Evolutionary conservation across 2,329 filamentous ascomycete species (phyloP).

Genomic region (Paracamarosporium sp.): DNA sequence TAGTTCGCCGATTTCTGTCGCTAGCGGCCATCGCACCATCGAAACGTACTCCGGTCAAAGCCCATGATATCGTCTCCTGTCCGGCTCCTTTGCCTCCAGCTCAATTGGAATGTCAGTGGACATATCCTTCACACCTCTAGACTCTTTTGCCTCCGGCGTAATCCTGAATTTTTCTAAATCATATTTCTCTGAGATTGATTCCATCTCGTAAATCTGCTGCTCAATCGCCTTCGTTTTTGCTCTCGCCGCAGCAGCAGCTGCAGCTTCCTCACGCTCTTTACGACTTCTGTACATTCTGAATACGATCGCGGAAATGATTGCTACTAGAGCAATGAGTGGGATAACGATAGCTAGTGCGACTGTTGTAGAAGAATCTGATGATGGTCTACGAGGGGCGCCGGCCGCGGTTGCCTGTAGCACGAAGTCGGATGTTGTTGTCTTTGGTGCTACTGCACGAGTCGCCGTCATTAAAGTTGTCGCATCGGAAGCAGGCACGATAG

Average conservation of each 20-base stretch:
- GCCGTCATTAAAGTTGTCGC: not conserved
- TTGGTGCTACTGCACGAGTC: not conserved
- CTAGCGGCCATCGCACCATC: not conserved
- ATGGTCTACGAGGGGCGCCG: not conserved
- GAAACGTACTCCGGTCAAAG: not conserved
- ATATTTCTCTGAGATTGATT: not conserved
- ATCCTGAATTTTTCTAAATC: not conserved
- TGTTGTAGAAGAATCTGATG: not conserved
- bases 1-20: no score
- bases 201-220: not conserved
- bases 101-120: conserved; percentile 1
- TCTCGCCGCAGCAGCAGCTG: not conserved
- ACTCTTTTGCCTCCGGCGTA: not conserved
- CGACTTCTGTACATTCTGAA: conserved; percentile 6
- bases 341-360: conserved; percentile 1
- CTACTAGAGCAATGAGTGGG: not conserved
- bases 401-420: not conserved
- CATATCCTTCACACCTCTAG: not conserved
- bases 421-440: not conserved
- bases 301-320: not conserved
- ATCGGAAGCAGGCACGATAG: not conserved
- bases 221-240: conserved; percentile 3
- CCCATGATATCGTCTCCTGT: not conserved
- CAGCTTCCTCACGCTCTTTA: conserved; percentile 6
- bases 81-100: conserved; percentile 2